Evolutionary conservation across 331 rosid species (phyloP), one percentile per base, ranked within the genome.

Genomic region (Malus hybrid): DNA sequence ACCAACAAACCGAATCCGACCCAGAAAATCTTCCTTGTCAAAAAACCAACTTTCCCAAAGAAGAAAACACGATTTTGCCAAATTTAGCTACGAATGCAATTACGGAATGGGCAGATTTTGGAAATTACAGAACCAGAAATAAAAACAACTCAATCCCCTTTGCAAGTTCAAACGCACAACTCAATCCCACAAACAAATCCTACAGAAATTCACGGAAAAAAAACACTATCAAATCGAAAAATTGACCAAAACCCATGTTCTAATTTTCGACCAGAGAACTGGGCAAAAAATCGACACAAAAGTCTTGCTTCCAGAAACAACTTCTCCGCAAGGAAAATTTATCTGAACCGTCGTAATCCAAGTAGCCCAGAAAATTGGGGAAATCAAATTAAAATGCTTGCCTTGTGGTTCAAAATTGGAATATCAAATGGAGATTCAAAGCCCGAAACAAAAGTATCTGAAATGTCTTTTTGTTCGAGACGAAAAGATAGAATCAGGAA

Each of bases 361-460:
- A 68, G 44, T 18, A 69, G 20, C 29, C 70, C 56, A 44, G 20
- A 44, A 20, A 32, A 27, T 27, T 18, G 60, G 42, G 59, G 52
- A 19, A 19, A 22, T n/a, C 63, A 74, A 74, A 72, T 74, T 80
- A 44, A 44, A 44, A 44, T 44, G 50, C 82, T 64, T 76, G 71
- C 65, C 84, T 67, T 69, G 74, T 64, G 56, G 34, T 19, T 54
- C 39, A 76, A 85, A 78, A 76, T 66, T 81, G 62, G 63, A 80
- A 84, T 54, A 75, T 69, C 66, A 46, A 1, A 61, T 14, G 73
- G 82, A 85, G 78, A 77, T 79, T 82, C 83, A 63, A 73, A 78
- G 69, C 32, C 46, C 15, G 13, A 82, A 56, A 31, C 24, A 64
- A 12, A 66, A 74, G 65, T 6, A 7, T 60, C 32, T 2, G 65